Evolutionary conservation across 2,329 filamentous ascomycete genomes (phyloP), one percentile per base, ranked within the genome.

Genomic region (Rhynchosporium secalis): DNA sequence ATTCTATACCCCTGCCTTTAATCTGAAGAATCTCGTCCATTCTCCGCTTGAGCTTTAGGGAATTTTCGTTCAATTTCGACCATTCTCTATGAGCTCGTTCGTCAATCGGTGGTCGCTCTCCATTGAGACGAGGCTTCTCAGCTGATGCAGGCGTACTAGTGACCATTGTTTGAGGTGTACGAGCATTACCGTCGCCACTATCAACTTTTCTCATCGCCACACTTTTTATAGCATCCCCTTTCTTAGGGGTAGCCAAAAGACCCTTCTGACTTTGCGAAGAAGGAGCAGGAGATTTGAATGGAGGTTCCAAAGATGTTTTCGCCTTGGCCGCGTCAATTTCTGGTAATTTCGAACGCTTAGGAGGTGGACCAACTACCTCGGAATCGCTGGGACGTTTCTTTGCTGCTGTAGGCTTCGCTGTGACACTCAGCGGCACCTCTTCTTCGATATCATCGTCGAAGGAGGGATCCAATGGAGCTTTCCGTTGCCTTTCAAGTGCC

Each of bases 241-340:
- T 81, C 61, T 76, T 76, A 0, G 79, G 77, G 1, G 79, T 80
- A 13, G 74, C 68, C 31, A 77, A 73, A 13, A 67, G 65, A 57
- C 51, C 66, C 57, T 68, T 73, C 43, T 71, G 66, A n/a, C 58
- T 62, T 68, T 60, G 69, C 62, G 29, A 66, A 26, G 52, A 69
- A 36, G 64, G 54, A 56, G 72, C 68, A 41, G 75, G 72, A n/a
- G 76, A 73, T 61, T 72, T 77, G 43, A 71, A 70, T 3, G 73
- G 63, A 52, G 71, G 63, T 28, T 72, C 70, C n/a, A 74, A 66
- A 13, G 78, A 74, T 6, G 76, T 77, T 49, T 62, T 65, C 28
- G 72, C 71, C 62, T 76, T 78, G 7, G 67, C 46, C n/a, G 70
- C 55, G n/a, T 71, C 62, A n/a, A 72, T 54, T n/a, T 71, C 72